Evolutionary conservation across 805 yeast genomes (phyloP).

Genomic region (Yarrowia sp.): DNA sequence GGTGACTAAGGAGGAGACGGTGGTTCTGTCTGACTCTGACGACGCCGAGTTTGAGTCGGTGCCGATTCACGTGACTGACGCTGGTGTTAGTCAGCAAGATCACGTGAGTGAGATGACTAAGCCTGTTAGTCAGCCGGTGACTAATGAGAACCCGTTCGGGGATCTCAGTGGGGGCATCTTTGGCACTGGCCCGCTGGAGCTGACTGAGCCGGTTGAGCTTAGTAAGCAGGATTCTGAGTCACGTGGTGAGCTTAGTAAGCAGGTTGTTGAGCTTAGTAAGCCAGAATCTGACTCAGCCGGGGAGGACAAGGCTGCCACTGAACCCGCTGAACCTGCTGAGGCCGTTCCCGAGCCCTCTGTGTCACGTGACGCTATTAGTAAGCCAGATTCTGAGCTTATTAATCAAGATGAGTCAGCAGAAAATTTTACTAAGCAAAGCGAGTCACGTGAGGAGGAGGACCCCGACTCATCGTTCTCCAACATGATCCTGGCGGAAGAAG

Average conservation of each 20-base stretch:
- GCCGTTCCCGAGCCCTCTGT: neutral
- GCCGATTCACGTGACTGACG: neutral
- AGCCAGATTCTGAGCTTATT: too few relatives aligned
- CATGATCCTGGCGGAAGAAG: constrained; percentile 20
- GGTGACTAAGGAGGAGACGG: neutral
- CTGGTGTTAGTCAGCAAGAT: too few relatives aligned
- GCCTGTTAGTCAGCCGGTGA: too few relatives aligned
- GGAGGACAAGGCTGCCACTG: neutral
- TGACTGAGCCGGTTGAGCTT: neutral
- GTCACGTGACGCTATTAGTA: too few relatives aligned
- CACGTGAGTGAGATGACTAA: too few relatives aligned
- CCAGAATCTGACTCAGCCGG: neutral
- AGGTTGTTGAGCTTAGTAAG: neutral
- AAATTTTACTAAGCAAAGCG: too few relatives aligned
- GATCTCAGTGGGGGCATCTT: neutral
- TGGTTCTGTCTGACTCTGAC: neutral
- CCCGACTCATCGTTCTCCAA: neutral
- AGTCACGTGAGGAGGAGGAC: too few relatives aligned
- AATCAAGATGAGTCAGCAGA: too few relatives aligned
- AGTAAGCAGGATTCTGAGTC: neutral
- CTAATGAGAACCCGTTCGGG: too few relatives aligned
- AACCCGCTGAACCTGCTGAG: neutral
- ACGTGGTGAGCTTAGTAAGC: neutral
- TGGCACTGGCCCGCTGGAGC: neutral
- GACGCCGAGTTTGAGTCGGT: constrained; percentile 10